These are phyloP conservation scores for Solanum rostratum DNA, from an alignment of 257 asterid genomes.

Conservation along the genomic window DNA sequence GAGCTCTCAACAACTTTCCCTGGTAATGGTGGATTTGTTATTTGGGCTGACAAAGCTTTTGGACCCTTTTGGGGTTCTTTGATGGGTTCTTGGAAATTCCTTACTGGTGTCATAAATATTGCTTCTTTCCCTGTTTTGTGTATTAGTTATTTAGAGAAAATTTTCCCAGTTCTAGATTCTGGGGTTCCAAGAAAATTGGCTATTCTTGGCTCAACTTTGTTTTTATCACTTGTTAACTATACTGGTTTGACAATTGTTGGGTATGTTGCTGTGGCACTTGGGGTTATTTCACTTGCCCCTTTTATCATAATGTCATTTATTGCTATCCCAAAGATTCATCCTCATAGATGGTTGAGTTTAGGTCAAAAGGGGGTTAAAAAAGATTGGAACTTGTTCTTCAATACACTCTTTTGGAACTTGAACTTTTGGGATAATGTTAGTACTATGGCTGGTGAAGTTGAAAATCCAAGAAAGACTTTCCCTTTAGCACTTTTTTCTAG, in stretches of 20 bases:
- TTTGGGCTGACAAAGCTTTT: conserved; percentile 85
- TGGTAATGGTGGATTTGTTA: conserved; percentile 82
- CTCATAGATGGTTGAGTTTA: conserved; percentile 38
- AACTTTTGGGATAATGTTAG: conserved; percentile 70
- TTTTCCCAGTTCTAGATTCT: conserved; percentile 45
- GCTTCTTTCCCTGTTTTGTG: conserved; percentile 71
- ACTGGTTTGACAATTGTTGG: conserved; percentile 64
- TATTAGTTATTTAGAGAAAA: conserved; percentile 35
- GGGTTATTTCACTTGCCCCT: conserved; percentile 49
- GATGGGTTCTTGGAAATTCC: conserved; percentile 73
- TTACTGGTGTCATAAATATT: conserved; percentile 63
- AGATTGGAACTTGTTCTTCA: conserved; percentile 58
- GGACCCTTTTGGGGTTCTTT: conserved; percentile 78
- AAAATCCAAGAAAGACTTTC: conserved; percentile 39
- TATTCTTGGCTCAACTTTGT: conserved; percentile 26
- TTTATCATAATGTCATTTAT: conserved; percentile 46
- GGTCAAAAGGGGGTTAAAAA: conserved; percentile 43
- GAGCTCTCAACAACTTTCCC: conserved; percentile 78
- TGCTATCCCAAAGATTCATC: conserved; percentile 58
- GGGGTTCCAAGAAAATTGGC: conserved; percentile 37
- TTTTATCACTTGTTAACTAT: conserved; percentile 37
- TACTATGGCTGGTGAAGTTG: conserved; percentile 67
- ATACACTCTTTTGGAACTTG: conserved; percentile 62
- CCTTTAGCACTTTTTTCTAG: conserved; percentile 38
- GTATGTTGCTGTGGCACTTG: conserved; percentile 43